A percentile compares a stretch with the other conserved stretches of the same genome.
phyloP scores from a whole-genome alignment of 177 flowering plant genomes.

The Tripterygium wilfordii region DNA sequence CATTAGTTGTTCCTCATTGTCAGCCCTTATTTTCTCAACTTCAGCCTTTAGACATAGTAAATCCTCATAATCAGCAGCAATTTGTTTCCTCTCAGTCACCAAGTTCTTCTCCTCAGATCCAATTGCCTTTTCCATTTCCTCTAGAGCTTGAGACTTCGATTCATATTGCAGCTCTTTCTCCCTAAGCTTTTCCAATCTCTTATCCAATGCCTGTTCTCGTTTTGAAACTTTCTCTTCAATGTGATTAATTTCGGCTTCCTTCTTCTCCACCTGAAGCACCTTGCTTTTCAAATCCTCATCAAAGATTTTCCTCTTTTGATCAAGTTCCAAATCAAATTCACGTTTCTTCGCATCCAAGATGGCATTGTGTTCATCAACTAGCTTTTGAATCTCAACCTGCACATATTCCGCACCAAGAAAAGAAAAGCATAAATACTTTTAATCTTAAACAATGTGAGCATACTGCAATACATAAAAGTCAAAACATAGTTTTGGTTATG shows the following conservation, averaged over 20 bases:
- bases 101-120: conserved; percentile 45
- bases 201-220: conserved; percentile 55
- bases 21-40: conserved; percentile 42
- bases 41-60: conserved; percentile 38
- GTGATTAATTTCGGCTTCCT: conserved; percentile 50
- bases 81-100: conserved; percentile 36
- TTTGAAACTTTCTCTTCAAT: conserved; percentile 49
- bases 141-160: conserved; percentile 33
- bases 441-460: too few relatives aligned
- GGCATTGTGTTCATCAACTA: conserved; percentile 49
- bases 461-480: too few relatives aligned
- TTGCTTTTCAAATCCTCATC: conserved; percentile 51
- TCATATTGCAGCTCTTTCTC: conserved; percentile 56
- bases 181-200: conserved; percentile 45
- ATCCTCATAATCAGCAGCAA: conserved; percentile 35
- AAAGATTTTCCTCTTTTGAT: conserved; percentile 41
- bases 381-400: conserved; percentile 59
- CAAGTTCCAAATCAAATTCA: conserved; percentile 57
- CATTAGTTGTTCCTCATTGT: conserved; percentile 35
- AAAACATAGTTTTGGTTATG: too few relatives aligned
- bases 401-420: neutral
- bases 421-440: too few relatives aligned
- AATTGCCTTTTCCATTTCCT: conserved; percentile 51
- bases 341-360: conserved; percentile 38
- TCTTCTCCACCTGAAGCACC: conserved; percentile 48